Conservation (phyloP, 208 protist genomes). For the Hexamita inflata region DNA sequence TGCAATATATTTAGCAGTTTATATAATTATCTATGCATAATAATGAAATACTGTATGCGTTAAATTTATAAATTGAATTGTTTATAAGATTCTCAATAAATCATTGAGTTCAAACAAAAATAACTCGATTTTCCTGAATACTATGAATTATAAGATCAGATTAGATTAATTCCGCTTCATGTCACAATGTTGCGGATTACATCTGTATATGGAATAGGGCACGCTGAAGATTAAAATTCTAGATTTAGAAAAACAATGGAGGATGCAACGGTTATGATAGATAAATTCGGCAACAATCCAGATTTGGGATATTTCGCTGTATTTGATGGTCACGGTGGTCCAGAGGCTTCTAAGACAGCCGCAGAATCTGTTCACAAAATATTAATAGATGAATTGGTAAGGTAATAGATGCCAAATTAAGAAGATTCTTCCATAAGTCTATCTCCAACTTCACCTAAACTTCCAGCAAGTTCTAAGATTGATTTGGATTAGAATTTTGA, state of each 20-base stretch:
- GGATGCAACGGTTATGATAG: slow-evolving; percentile 18
- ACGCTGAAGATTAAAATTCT: slow-evolving; percentile 25
- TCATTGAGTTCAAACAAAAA: no score
- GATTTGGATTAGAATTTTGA: no score
- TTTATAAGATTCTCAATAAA: no score
- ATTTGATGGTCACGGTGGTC: slow-evolving; percentile 32
- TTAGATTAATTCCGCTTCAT: no score
- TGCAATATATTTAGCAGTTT: no score
- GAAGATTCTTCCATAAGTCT: not conserved
- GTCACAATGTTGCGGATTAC: not conserved
- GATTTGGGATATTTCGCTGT: slow-evolving; percentile 14
- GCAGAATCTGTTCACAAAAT: not conserved
- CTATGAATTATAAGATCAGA: no score
- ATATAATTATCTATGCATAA: no score
- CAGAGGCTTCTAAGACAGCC: not conserved
- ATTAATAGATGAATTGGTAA: slow-evolving; percentile 4
- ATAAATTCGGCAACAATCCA: not conserved
- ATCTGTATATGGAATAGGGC: slow-evolving; percentile 17
- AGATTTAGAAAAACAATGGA: slow-evolving; percentile 19
- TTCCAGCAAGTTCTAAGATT: not conserved
- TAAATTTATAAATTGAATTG: no score
- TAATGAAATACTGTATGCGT: no score
- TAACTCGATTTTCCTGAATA: no score
- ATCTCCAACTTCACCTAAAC: not conserved
- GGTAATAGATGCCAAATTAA: not conserved